These are phyloP conservation scores for Saussurea involucrata DNA, from an alignment of 129 eudicot genomes.

Conservation along the genomic window DNA sequence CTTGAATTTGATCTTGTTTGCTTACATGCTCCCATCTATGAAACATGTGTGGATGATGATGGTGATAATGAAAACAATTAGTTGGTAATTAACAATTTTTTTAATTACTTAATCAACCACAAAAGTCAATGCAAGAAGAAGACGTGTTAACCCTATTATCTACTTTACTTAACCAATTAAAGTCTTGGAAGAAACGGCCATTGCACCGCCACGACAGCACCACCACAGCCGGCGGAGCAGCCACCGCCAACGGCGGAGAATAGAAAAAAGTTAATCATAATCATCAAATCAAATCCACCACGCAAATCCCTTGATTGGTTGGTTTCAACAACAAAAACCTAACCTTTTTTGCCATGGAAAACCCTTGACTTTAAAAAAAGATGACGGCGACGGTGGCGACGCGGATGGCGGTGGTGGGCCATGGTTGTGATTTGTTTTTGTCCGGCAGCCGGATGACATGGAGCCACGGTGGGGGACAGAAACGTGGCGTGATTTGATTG, in stretches of 20 bases:
- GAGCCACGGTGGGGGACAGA: conserved; percentile 25
- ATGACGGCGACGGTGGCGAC: background rate
- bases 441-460: conserved; percentile 18
- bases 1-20: background rate
- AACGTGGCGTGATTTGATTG: conserved; percentile 28
- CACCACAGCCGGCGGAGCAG: background rate
- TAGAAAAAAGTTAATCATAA: background rate
- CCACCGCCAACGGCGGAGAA: conserved; percentile 1
- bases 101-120: background rate
- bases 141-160: conserved; percentile 11
- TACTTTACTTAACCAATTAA: background rate
- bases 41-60: conserved; percentile 6
- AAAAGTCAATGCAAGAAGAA: conserved; percentile 10
- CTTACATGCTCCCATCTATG: conserved; percentile 12
- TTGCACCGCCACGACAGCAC: background rate
- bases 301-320: conserved; percentile 12
- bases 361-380: background rate
- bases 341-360: conserved; percentile 21
- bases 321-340: conserved; percentile 16
- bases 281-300: background rate
- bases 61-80: background rate
- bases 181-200: conserved; percentile 6
- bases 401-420: conserved; percentile 27
- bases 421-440: conserved; percentile 28
- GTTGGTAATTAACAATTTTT: background rate